phyloP scores from a whole-genome alignment of 2,329 filamentous ascomycete species.

The Cladophialophora immunda region DNA sequence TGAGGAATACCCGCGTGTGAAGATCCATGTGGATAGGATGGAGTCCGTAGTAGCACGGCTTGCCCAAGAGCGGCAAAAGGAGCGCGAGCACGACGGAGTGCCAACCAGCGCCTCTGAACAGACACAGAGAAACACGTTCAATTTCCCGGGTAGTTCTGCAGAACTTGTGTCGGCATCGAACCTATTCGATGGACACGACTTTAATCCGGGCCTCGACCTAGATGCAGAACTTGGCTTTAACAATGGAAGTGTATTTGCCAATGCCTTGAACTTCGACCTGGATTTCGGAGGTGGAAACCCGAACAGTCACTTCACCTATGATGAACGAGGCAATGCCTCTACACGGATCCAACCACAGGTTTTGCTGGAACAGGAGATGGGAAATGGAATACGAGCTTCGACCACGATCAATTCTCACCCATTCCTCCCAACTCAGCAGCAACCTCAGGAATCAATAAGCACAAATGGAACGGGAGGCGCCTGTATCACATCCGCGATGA shows the following conservation, averaged over 20 bases:
- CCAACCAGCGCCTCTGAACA: not conserved
- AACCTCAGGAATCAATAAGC: not conserved
- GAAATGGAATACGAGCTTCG: not conserved
- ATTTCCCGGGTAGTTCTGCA: not conserved
- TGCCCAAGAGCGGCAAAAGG: constrained; percentile 3
- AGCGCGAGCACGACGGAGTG: not conserved
- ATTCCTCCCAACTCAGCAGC: not conserved
- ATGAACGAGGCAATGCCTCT: not conserved
- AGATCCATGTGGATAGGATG: constrained; percentile 33
- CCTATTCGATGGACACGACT: not conserved
- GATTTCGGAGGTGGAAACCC: not conserved
- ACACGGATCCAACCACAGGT: not conserved
- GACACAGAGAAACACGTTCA: not conserved
- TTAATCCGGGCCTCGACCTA: not conserved
- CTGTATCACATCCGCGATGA: not conserved
- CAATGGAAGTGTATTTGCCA: not conserved
- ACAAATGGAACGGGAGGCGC: not conserved
- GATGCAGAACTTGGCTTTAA: constrained; percentile 2
- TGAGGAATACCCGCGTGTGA: constrained; percentile 20
- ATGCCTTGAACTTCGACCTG: constrained; percentile 9
- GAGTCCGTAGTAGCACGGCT: constrained; percentile 30
- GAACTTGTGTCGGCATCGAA: not conserved
- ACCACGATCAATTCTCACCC: not conserved
- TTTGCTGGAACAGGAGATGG: not conserved
- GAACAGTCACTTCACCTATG: not conserved